Conservation (phyloP, 2,329 filamentous ascomycete species). For the Epichloe sibirici region DNA sequence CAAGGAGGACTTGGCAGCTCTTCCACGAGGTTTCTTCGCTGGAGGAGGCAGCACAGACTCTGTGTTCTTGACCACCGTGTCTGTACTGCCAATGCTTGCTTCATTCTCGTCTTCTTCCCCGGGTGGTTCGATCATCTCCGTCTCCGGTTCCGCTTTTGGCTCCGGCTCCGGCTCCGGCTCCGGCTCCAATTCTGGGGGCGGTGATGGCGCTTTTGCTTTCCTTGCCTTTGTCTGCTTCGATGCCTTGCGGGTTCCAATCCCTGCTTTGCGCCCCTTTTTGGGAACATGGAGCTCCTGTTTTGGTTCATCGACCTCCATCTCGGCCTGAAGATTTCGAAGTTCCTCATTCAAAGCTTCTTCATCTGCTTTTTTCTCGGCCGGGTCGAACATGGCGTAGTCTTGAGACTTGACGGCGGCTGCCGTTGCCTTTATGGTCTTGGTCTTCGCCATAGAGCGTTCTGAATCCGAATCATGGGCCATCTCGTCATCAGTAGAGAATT, state of each 20-base stretch:
- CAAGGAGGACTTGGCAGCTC: conserved; percentile 13
- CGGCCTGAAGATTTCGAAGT: conserved; percentile 34
- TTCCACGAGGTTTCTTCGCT: conserved; percentile 16
- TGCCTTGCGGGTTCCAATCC: conserved; percentile 33
- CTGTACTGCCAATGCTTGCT: conserved; percentile 27
- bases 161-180: neutral
- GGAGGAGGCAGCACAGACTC: conserved; percentile 9
- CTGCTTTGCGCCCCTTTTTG: conserved; percentile 43
- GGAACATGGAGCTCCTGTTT: conserved; percentile 30
- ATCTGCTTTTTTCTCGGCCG: conserved; percentile 29
- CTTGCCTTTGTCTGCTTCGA: conserved; percentile 39
- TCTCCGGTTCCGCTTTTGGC: conserved; percentile 10
- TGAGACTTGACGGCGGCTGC: conserved; percentile 19
- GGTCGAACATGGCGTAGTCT: conserved; percentile 42
- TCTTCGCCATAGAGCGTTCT: conserved; percentile 23
- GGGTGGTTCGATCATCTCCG: conserved; percentile 8
- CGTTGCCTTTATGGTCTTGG: conserved; percentile 16
- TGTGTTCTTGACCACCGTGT: conserved; percentile 28
- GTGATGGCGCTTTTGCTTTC: conserved; percentile 27
- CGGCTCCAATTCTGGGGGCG: neutral
- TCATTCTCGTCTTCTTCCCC: conserved; percentile 11
- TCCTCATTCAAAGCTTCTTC: conserved; percentile 40
- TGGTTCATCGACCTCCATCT: conserved; percentile 30
- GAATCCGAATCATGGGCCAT: conserved; percentile 34
- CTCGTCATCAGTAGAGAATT: conserved; percentile 40